These are phyloP conservation scores for Suhomyces maxii DNA, from an alignment of 1,139 yeast species.

Conservation along the genomic window DNA sequence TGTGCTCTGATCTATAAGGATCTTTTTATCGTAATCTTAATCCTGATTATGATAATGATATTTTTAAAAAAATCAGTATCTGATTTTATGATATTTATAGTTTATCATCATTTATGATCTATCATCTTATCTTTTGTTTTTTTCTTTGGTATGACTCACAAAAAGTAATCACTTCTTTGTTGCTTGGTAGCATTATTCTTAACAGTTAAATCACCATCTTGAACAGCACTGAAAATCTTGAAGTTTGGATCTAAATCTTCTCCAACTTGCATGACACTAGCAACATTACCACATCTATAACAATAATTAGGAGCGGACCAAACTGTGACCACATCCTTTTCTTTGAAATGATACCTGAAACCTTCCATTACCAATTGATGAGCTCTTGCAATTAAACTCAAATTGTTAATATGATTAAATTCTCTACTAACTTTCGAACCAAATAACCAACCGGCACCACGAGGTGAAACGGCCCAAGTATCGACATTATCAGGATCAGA, in stretches of 20 bases:
- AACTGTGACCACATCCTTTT: constrained; percentile 93
- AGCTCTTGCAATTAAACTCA: constrained; percentile 88
- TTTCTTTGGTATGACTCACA: constrained; percentile 21
- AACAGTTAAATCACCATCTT: constrained; percentile 71
- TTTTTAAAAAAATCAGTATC: too few species aligned
- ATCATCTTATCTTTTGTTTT: too few species aligned
- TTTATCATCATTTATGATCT: too few species aligned
- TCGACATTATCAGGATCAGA: constrained; percentile 97
- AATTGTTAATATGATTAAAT: constrained; percentile 88
- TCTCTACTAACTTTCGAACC: constrained; percentile 92
- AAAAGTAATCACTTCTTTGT: constrained; percentile 82
- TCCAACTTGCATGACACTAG: constrained; percentile 95
- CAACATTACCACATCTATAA: constrained; percentile 96
- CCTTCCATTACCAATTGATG: constrained; percentile 99
- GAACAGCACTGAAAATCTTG: constrained; percentile 93
- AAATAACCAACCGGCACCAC: constrained; percentile 98
- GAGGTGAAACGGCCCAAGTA: constrained; percentile 97
- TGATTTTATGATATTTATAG: background rate
- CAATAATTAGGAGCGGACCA: constrained; percentile 99
- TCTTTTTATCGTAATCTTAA: too few species aligned
- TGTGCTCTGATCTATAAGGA: too few species aligned
- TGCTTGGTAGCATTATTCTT: constrained; percentile 67
- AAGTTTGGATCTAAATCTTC: constrained; percentile 86
- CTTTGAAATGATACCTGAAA: constrained; percentile 90
- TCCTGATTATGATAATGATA: too few species aligned